Evolutionary conservation across 2,329 filamentous ascomycete genomes (phyloP).

Genomic region (Monosporascus sp.): DNA sequence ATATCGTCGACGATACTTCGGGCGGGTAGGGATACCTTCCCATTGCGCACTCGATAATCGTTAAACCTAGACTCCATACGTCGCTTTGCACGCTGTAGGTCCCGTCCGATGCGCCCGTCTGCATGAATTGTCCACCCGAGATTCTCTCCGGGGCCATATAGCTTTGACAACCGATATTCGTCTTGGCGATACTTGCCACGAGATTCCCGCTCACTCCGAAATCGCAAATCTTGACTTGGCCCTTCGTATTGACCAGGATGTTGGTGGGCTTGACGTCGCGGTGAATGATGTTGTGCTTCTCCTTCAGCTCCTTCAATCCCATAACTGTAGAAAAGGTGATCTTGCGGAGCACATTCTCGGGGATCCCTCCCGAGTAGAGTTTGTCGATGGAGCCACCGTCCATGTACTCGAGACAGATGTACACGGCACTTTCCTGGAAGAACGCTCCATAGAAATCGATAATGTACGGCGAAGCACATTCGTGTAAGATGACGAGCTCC

Average conservation of each 20-base stretch:
- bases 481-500: slow-evolving; percentile 92
- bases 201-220: slow-evolving; percentile 96
- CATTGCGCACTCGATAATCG: slow-evolving; percentile 92
- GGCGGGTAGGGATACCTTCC: slow-evolving; percentile 94
- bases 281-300: slow-evolving; percentile 98
- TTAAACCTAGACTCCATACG: slow-evolving; percentile 92
- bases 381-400: slow-evolving; percentile 97
- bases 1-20: slow-evolving; percentile 97
- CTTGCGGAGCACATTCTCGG: slow-evolving; percentile 81
- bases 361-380: slow-evolving; percentile 83
- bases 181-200: slow-evolving; percentile 95
- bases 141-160: slow-evolving; percentile 99
- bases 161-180: slow-evolving; percentile 97
- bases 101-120: slow-evolving; percentile 66
- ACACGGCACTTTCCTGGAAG: slow-evolving; percentile 97
- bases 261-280: slow-evolving; percentile 99
- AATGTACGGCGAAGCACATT: slow-evolving; percentile 91
- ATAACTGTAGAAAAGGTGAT: slow-evolving; percentile 86
- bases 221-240: slow-evolving; percentile 96
- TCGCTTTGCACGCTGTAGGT: slow-evolving; percentile 98
- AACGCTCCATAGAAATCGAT: slow-evolving; percentile 99
- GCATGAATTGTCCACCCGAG: slow-evolving; percentile 74
- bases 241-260: slow-evolving; percentile 82
- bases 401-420: slow-evolving; percentile 99
- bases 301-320: slow-evolving; percentile 89